Percentiles rank a stretch among this genome's conserved stretches.
phyloP scores from a whole-genome alignment of 148 eudicot species.

The Chenopodium formosanum region DNA sequence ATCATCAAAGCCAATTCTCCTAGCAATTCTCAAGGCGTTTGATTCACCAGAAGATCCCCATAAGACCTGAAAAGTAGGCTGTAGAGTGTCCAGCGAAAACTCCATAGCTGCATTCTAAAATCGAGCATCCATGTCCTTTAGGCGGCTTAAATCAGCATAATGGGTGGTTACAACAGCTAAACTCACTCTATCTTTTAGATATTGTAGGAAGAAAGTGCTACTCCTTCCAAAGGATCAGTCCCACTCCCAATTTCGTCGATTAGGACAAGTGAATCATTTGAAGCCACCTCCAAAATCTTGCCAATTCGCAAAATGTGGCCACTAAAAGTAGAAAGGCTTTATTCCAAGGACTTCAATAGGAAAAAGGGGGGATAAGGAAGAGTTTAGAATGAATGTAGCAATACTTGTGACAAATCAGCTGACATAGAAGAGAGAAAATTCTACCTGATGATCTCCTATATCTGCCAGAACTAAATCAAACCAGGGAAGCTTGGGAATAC shows the following conservation, averaged over 20 bases:
- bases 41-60: slow-evolving; percentile 95
- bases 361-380: slow-evolving; percentile 15
- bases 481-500: slow-evolving; percentile 76
- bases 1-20: slow-evolving; percentile 74
- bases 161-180: slow-evolving; percentile 94
- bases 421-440: background rate
- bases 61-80: slow-evolving; percentile 81
- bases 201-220: slow-evolving; percentile 83
- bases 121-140: slow-evolving; percentile 57
- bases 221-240: slow-evolving; percentile 97
- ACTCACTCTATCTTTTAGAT: slow-evolving; percentile 64
- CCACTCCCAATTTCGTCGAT: slow-evolving; percentile 97
- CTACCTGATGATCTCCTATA: slow-evolving; percentile 96
- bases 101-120: slow-evolving; percentile 98
- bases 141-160: slow-evolving; percentile 76
- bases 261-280: slow-evolving; percentile 75
- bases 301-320: slow-evolving; percentile 77
- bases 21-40: slow-evolving; percentile 86
- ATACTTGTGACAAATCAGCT: slow-evolving; percentile 13
- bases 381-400: slow-evolving; percentile 19
- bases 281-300: slow-evolving; percentile 72
- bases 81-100: slow-evolving; percentile 73
- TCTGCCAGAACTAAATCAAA: slow-evolving; percentile 93
- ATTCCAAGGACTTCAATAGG: slow-evolving; percentile 78
- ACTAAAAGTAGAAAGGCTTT: slow-evolving; percentile 93